Evolutionary conservation across 495 filamentous ascomycete genomes (phyloP), one percentile per base, ranked within the genome.

Genomic region (Amorphotheca resinae): DNA sequence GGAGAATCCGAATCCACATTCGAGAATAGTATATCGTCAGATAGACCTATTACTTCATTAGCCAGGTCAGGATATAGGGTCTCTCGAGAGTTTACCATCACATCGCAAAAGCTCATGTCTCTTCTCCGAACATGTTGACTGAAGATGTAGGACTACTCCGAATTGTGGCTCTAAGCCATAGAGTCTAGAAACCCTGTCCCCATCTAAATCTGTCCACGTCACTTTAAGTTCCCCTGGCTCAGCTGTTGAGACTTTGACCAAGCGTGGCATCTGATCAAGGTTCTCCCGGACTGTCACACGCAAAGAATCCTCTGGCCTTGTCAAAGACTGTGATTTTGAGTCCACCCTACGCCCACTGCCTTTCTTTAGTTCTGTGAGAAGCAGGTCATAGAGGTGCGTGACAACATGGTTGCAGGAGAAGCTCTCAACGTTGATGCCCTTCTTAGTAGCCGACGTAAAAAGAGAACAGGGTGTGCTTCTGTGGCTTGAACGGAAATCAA

Each of bases 391-490:
- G 15, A 51, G 34, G 7, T 33, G 12, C 2, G 2, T 44, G 4
- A 51, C 21, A 11, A 39, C 32, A 38, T 51, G 49, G 25, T 47
- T 34, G 15, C 49, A 51, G 12, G 44, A 41, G 21, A 51, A 43
- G 6, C 31, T 9, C 1, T 37, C 18, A 11, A 33, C 16, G 9
- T 26, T 8, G 9, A 42, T 30, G 25, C 12, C 12, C 12, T 6
- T 12, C 12, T 6, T n/a, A n/a, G 26, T 2, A 14, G 9, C 3
- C 34, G 4, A 1, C 44, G 12, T 6, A 12, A 30, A 47, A 4
- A 47, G 18, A 15, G 28, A 40, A 22, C 49, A 51, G 9, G 38
- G 18, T 16, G 36, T 9, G 6, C 18, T 15, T 9, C 12, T 4
- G 18, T 51, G 49, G 14, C 32, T 46, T 8, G 11, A 1, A 9